Conservation (phyloP, 352 stramenopile genomes). For the Pythium volutum region DNA sequence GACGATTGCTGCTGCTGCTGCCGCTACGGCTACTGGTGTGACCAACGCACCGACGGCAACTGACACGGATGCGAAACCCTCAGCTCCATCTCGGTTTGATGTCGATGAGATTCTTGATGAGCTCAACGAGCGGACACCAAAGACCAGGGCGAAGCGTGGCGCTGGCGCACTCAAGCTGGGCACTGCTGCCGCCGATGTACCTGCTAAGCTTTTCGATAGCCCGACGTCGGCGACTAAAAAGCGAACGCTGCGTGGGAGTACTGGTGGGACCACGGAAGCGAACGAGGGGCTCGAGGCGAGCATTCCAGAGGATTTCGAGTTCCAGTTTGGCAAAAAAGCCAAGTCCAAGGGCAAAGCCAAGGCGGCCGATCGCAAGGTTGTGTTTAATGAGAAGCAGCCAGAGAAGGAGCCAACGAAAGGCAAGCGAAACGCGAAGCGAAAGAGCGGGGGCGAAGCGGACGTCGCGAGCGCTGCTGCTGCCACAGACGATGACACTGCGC, state of each 20-base stretch:
- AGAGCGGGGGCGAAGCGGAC: neutral
- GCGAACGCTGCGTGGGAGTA: neutral
- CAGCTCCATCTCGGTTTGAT: slow-evolving; percentile 24
- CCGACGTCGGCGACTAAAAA: slow-evolving; percentile 21
- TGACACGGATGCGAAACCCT: slow-evolving; percentile 1
- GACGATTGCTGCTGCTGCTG: neutral
- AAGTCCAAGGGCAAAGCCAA: slow-evolving; percentile 16
- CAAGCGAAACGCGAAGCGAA: slow-evolving; percentile 2
- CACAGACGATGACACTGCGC: neutral
- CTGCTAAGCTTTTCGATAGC: slow-evolving; percentile 58
- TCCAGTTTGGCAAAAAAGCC: slow-evolving; percentile 32
- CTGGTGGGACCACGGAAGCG: neutral
- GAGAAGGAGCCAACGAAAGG: slow-evolving; percentile 1
- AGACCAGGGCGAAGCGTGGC: neutral
- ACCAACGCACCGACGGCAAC: neutral
- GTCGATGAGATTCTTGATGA: slow-evolving; percentile 31
- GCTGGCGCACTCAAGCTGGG: neutral
- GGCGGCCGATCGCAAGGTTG: slow-evolving; percentile 23
- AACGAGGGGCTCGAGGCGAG: slow-evolving; percentile 7
- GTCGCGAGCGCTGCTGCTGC: neutral
- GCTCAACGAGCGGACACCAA: slow-evolving; percentile 22
- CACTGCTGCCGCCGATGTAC: slow-evolving; percentile 22
- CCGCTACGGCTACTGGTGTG: neutral
- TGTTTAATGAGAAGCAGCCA: slow-evolving; percentile 19
- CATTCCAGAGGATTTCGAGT: slow-evolving; percentile 32